Conservation (phyloP, 2,329 filamentous ascomycete species). For the Fusarium pseudocircinatum region DNA sequence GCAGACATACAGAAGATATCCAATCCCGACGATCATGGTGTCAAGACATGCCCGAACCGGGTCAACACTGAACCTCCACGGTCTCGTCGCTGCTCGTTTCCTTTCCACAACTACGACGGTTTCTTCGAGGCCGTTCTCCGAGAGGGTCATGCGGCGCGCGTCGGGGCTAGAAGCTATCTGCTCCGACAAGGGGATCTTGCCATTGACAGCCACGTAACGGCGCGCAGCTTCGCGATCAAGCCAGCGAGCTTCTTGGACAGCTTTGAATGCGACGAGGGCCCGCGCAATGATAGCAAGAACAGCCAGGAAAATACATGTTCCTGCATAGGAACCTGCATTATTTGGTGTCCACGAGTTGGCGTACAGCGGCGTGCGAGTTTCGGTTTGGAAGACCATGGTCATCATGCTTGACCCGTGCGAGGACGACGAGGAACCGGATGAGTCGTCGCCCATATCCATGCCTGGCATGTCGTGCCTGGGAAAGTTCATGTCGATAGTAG, state of each 20-base stretch:
- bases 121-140: conserved; percentile 83
- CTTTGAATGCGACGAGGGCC: conserved; percentile 76
- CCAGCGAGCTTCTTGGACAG: conserved; percentile 71
- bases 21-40: conserved; percentile 77
- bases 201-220: conserved; percentile 79
- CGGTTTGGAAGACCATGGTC: conserved; percentile 69
- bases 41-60: conserved; percentile 76
- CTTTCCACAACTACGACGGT: conserved; percentile 77
- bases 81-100: conserved; percentile 62
- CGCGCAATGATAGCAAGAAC: conserved; percentile 77
- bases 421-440: conserved; percentile 23
- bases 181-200: conserved; percentile 67
- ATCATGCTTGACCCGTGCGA: conserved; percentile 46
- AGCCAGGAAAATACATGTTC: conserved; percentile 91
- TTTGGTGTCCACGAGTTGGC: conserved; percentile 78
- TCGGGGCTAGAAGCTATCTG: conserved; percentile 67
- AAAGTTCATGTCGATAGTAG: conserved; percentile 28
- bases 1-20: conserved; percentile 82
- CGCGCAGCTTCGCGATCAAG: conserved; percentile 76
- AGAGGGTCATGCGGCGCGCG: conserved; percentile 70
- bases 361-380: conserved; percentile 61
- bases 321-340: conserved; percentile 78
- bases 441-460: conserved; percentile 31
- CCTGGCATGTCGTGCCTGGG: conserved; percentile 42
- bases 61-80: conserved; percentile 86